phyloP scores from a whole-genome alignment of 805 yeast species.

The Yamadazyma tumulicola region DNA sequence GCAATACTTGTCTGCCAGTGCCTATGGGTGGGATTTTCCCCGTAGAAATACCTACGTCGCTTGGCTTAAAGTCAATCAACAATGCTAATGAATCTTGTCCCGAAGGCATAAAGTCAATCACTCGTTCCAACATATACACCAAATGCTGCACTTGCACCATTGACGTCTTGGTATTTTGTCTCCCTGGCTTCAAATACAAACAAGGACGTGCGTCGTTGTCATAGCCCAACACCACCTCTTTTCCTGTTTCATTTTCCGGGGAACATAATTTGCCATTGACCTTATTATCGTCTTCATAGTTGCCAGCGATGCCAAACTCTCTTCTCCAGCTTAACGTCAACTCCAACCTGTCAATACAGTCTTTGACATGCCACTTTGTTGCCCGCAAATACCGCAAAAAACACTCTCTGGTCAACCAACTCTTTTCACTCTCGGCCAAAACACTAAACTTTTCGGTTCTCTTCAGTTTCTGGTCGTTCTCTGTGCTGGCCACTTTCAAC shows the following conservation, averaged over 20 bases:
- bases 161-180: conserved; percentile 91
- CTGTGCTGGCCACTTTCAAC: conserved; percentile 48
- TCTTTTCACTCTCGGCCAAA: conserved; percentile 53
- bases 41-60: conserved; percentile 54
- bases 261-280: conserved; percentile 54
- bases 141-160: conserved; percentile 93
- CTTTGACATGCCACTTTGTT: conserved; percentile 78
- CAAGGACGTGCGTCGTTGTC: conserved; percentile 92
- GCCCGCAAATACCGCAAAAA: conserved; percentile 87
- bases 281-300: conserved; percentile 40
- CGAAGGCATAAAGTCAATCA: conserved; percentile 90
- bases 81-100: conserved; percentile 94
- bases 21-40: conserved; percentile 85
- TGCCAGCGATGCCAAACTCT: conserved; percentile 66
- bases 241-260: conserved; percentile 85
- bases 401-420: conserved; percentile 94
- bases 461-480: conserved; percentile 42
- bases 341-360: conserved; percentile 71
- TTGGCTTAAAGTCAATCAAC: conserved; percentile 86
- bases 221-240: conserved; percentile 85
- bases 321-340: conserved; percentile 90
- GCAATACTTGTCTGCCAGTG: conserved; percentile 87
- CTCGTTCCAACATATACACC: conserved; percentile 89
- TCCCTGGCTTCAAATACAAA: conserved; percentile 85
- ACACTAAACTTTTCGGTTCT: conserved; percentile 21